Base-by-base conservation (phyloP, 2,329 filamentous ascomycete species). In the Phyllosticta citriasiana region DNA sequence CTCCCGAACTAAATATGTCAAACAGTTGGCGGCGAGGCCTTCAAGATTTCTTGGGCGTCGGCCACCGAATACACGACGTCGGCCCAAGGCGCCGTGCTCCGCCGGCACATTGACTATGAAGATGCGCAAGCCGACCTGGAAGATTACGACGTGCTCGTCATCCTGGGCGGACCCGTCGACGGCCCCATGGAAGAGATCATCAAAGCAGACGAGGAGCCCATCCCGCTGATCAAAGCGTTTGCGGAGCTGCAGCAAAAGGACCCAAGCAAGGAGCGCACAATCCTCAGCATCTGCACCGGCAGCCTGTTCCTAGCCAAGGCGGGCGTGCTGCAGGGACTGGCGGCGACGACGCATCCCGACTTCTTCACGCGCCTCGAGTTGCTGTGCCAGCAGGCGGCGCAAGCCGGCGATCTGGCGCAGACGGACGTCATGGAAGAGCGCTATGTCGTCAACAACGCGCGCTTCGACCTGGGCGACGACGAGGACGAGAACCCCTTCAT, bases 401-500 rank as follows among this genome's bases (percentile, higher is more conserved):
- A 84, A 62, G 81, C 85, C 65, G 85, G 89, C 73, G 79, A 88
- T 66, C 82, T 84, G 61, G 87, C 91, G 78, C 86, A 88, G 70
- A 91, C 88, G 68, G 89, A 94, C 70, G 88, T 94, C 65, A 82
- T 93, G 70, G 89, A 94, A 70, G 87, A 89, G 70, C 83, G 89
- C 70, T 95, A 94, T 72, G 89, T 95, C 22, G 90, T 95, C 73
- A 95, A 95, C 81, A 94, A 95, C 76, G 86, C 91, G 63, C 88
- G 90, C 67, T 95, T 93, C 73, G 89, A 94, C 68, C 79, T 94
- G 53, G 82, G 81, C 67, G 87, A 88, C 63, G 85, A 92, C 70
- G 84, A 88, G 70, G 88, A 92, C 64, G 87, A 91, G 74, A 93
- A 90, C 75, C 88, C 88, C 33, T 93, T 93, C 76, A 86, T 94